Evolutionary conservation across 2,329 filamentous ascomycete genomes (phyloP), one percentile per base, ranked within the genome.

Genomic region (Aureobasidium sp.): DNA sequence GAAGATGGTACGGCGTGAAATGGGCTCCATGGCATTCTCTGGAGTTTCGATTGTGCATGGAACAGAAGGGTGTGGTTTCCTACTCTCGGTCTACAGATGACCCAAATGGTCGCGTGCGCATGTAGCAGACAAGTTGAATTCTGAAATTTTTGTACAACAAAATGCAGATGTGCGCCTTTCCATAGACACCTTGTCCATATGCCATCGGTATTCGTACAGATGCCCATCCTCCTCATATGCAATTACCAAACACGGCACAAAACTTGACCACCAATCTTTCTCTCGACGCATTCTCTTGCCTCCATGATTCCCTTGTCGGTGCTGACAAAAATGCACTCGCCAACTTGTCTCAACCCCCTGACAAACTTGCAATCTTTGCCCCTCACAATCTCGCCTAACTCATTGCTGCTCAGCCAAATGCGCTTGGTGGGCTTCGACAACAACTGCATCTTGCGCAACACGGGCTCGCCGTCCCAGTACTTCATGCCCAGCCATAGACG

Each of bases 401-500:
- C 82, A 17, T 77, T 65, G 27, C 87, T 80, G 56, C 85, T 80
- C 65, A 90, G 79, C 68, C 82, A 88, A 72, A 95, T 82, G 68
- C 85, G 76, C 66, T 90, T 82, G 69, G 84, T 92, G 11, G 91
- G 88, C 75, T 87, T 93, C 70, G 84, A 88, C 64, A 96, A 79
- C 71, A 88, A 74, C 53, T 76, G 74, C 70, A 93, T 81, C 66
- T 84, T 81, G 65, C 79, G 80, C 67, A 97, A 77, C 25, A 96
- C 91, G 6, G 92, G 90, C 74, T 87, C 81, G 71, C 88, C 88
- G 68, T 91, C 86, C 84, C 84, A 90, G 82, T 96, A 96, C 78
- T 96, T 96, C 70, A 96, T 78, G 1, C 91, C 91, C 14, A 97
- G 76, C 92, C 92, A 97, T 67, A 97, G 78, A 64, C 92, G 82